Percentiles rank a stretch among this genome's conserved stretches.
These are phyloP conservation scores for Russula emetica DNA, from an alignment of 768 basidiomycete species.

Conservation along the genomic window DNA sequence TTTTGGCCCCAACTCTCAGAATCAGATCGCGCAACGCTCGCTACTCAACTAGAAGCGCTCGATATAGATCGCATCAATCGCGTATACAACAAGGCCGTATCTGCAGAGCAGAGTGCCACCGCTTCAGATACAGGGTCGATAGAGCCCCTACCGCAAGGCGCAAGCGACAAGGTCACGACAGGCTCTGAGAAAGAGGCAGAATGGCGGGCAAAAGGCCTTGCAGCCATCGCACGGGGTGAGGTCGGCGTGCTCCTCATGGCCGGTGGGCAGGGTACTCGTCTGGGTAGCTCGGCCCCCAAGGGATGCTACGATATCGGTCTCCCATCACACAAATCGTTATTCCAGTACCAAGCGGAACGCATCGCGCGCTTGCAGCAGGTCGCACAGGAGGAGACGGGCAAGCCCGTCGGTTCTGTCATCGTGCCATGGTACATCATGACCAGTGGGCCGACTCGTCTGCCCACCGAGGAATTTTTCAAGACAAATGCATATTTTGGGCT, in stretches of 20 bases:
- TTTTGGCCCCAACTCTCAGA: slow-evolving; percentile 76
- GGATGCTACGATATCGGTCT: slow-evolving; percentile 98
- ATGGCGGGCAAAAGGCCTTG: slow-evolving; percentile 77
- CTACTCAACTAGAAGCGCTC: slow-evolving; percentile 69
- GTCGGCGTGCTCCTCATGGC: slow-evolving; percentile 98
- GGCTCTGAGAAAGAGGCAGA: slow-evolving; percentile 52
- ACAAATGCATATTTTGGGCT: slow-evolving; percentile 80
- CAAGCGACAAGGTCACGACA: slow-evolving; percentile 59
- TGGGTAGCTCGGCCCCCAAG: slow-evolving; percentile 90
- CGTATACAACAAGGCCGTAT: slow-evolving; percentile 73
- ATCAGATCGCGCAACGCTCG: slow-evolving; percentile 57
- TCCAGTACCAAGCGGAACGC: slow-evolving; percentile 97
- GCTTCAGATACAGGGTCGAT: slow-evolving; percentile 44
- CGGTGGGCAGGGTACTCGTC: slow-evolving; percentile 92
- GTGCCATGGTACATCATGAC: slow-evolving; percentile 99
- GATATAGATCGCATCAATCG: slow-evolving; percentile 90
- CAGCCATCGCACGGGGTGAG: slow-evolving; percentile 73
- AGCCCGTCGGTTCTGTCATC: slow-evolving; percentile 56
- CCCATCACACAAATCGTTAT: slow-evolving; percentile 88
- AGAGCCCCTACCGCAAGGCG: slow-evolving; percentile 74
- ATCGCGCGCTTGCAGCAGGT: slow-evolving; percentile 78
- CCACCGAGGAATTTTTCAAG: slow-evolving; percentile 82
- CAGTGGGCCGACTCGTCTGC: slow-evolving; percentile 86
- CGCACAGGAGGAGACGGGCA: slow-evolving; percentile 54
- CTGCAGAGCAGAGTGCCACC: slow-evolving; percentile 52